Evolutionary conservation across 352 stramenopile species (phyloP), one percentile per base, ranked within the genome.

Genomic region (Globisporangium nagaii): DNA sequence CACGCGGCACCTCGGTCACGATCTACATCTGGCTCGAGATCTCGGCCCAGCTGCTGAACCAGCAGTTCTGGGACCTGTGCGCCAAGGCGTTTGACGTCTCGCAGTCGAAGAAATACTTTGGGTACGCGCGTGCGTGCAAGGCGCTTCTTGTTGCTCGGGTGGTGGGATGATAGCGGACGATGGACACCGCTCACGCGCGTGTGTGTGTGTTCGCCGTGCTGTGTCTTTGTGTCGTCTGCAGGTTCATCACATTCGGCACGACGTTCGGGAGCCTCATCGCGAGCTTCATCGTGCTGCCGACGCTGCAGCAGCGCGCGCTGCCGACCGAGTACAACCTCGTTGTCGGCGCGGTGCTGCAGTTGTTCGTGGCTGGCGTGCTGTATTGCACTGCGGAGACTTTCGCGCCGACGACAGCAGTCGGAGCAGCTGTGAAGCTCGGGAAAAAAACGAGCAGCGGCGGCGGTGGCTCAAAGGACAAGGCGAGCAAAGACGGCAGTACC

Each of bases 11-110:
- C 24, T 76, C 75, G 13, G 80, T 92, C 5, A 56, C 65, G 52
- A 74, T 93, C 28, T 95, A 95, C 65, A 76, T 90, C 22, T 91
- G 82, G 81, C 65, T 92, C 35, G 84, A 95, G 44, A 69, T 95
- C 19, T 65, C 84, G 11, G 56, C 70, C 36, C 82, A 93, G 60
- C 64, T 89, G 56, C 66, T 95, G 36, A 84, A 72, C 15, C 81
- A 89, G 35, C 82, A 95, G 62, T 95, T 95, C 65, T 95, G 84
- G 84, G 84, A 95, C 53, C 61, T 93, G 11, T 95, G 84, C 42
- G 78, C 84, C 24, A 85, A 86, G 49, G 73, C 70, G 0, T 94
- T 94, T 53, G 79, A 88, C 45, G 81, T 94, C 22, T 71, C 78
- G 11, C 66, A 92, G 58, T 88, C 81, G 7, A 94, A 94, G 44